These are phyloP conservation scores for Gynostemma pentaphyllum DNA, from an alignment of 306 rosid species.

Conservation along the genomic window DNA sequence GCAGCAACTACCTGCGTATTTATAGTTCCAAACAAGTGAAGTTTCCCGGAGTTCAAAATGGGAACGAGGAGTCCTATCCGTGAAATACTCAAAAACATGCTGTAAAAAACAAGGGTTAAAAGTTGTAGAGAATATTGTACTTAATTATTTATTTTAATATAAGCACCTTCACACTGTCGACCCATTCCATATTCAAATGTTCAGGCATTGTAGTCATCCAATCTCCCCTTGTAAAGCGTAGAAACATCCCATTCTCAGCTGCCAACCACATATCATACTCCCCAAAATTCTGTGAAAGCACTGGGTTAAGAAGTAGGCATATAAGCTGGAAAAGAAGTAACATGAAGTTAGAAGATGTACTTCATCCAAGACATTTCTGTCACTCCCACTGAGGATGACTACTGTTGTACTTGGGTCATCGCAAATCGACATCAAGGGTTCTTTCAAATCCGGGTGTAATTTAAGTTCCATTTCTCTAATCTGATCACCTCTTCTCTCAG, in stretches of 20 bases:
- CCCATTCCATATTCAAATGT: conserved; percentile 92
- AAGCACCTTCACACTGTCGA: conserved; percentile 70
- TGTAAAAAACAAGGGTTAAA: conserved; percentile 22
- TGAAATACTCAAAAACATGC: conserved; percentile 91
- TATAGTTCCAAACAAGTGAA: conserved; percentile 96
- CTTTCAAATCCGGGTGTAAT: conserved; percentile 69
- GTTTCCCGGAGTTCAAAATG: conserved; percentile 56
- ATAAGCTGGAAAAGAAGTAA: conserved; percentile 6
- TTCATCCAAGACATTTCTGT: conserved; percentile 49
- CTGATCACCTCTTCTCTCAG: conserved; percentile 68
- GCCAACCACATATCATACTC: conserved; percentile 88
- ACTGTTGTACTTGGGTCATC: conserved; percentile 66
- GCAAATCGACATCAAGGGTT: conserved; percentile 52
- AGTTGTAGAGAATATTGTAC: conserved; percentile 7
- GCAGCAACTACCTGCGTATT: conserved; percentile 58
- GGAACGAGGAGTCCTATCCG: conserved; percentile 86
- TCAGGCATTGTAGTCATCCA: conserved; percentile 99
- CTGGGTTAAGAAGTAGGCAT: conserved; percentile 15
- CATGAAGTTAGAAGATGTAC: conserved; percentile 32
- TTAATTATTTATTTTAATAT: conserved; percentile 5
- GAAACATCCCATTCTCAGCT: conserved; percentile 96
- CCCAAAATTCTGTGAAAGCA: conserved; percentile 58
- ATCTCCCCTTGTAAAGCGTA: conserved; percentile 55
- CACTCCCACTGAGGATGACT: conserved; percentile 87
- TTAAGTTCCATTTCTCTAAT: conserved; percentile 77